A percentile compares a stretch with the other conserved stretches of the same genome.
phyloP scores from a whole-genome alignment of 2,329 filamentous ascomycete genomes.

The Pseudogymnoascus sp. region DNA sequence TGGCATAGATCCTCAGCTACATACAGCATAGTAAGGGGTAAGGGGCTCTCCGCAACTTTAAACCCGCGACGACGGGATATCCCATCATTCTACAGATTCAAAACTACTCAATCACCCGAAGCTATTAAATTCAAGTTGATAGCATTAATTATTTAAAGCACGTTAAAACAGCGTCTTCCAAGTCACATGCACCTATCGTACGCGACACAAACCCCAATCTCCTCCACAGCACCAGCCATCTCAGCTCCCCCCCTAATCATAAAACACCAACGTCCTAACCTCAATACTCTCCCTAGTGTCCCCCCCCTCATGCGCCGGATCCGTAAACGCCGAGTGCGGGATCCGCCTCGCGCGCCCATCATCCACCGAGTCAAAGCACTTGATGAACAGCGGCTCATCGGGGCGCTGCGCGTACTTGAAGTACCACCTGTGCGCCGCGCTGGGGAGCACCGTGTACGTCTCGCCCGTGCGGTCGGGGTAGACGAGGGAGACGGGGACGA shows the following conservation, averaged over 20 bases:
- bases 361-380: slow-evolving; percentile 51
- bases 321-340: slow-evolving; percentile 47
- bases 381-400: slow-evolving; percentile 49
- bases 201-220: background rate
- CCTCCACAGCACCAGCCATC: background rate
- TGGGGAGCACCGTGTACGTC: slow-evolving; percentile 38
- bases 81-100: no score
- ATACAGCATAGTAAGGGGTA: no score
- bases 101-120: background rate
- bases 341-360: slow-evolving; percentile 45
- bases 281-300: slow-evolving; percentile 47
- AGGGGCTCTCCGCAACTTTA: no score
- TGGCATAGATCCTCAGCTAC: no score
- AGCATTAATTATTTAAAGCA: background rate
- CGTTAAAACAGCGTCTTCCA: background rate
- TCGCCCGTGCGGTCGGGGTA: slow-evolving; percentile 44
- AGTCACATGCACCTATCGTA: background rate
- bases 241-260: slow-evolving; percentile 16
- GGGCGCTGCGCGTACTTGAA: slow-evolving; percentile 44
- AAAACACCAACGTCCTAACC: slow-evolving; percentile 45
- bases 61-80: no score
- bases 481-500: slow-evolving; percentile 40
- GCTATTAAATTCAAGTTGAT: background rate
- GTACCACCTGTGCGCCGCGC: slow-evolving; percentile 41
- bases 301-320: slow-evolving; percentile 35